Evolutionary conservation across 805 yeast species (phyloP), one percentile per base, ranked within the genome.

Genomic region (Candida tibetensis): DNA sequence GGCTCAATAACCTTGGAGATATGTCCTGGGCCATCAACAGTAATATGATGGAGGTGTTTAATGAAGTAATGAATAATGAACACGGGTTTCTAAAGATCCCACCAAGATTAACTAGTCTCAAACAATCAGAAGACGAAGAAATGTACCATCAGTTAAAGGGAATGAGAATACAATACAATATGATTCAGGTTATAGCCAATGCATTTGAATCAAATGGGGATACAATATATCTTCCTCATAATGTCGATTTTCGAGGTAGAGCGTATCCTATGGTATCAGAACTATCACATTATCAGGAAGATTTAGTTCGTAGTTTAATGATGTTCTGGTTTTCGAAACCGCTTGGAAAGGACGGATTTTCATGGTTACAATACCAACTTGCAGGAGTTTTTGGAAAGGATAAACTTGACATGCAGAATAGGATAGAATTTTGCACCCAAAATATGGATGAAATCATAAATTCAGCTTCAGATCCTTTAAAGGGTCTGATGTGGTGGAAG

Each of bases 181-280:
- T 48, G 41, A 37, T 56, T 12, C 42, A 37, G 9, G 31, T 42
- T 19, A 28, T 66, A 3, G 61, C 63, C 2, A 50, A 53, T 6
- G 51, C 64, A 1, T 55, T 53, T 30, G 55, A 49, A 4, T 40
- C 42, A 13, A 58, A 58, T 37, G 72, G 71, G 8, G 71, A 66
- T 23, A 48, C 55, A 16, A 40, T 69, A 9, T 69, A 55, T 39
- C 50, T 62, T 14, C 72, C 73, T 1, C 71, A 69, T 39, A 42
- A 48, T 5, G 42, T 62, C 29, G 74, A 69, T 45, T 69, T 69
- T 36, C 48, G 74, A 31, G 71, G 73, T 4, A 45, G 74, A 16
- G 62, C 62, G 1, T 69, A 69, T 42, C 71, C 74, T 1, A 47
- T 59, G 50, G 64, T 60, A 0, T 60, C 71, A 7, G 29, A 53